Conservation (phyloP, 1,139 yeast genomes). For the Eremothecium coryli region DNA sequence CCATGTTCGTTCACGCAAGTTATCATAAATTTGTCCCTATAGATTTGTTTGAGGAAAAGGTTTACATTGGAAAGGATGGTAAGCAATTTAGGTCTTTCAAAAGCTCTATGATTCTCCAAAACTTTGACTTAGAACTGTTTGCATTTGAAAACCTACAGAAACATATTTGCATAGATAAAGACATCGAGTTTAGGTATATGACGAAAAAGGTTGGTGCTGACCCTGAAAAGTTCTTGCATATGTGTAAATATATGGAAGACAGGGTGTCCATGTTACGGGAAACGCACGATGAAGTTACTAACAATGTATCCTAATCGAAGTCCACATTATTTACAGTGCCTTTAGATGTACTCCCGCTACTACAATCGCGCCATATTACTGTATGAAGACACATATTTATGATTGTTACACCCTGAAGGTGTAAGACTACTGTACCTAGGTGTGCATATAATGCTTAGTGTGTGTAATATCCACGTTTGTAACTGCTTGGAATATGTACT, state of each 20-base stretch:
- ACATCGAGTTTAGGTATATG: constrained; percentile 13
- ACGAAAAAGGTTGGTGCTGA: constrained; percentile 7
- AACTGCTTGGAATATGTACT: too few species aligned
- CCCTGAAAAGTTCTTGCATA: constrained; percentile 11
- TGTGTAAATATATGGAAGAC: constrained; percentile 17
- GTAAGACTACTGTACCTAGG: too few species aligned
- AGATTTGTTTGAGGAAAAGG: constrained; percentile 36
- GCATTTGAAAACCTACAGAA: constrained; percentile 12
- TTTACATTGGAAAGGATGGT: constrained; percentile 38
- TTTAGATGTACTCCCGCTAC: too few species aligned
- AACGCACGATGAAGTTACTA: constrained; percentile 12
- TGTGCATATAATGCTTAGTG: too few species aligned
- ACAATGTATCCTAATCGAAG: too few species aligned
- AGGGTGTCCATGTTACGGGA: constrained; percentile 14
- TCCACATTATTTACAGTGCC: too few species aligned
- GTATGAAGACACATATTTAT: too few species aligned
- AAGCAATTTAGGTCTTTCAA: constrained; percentile 19
- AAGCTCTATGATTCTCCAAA: constrained; percentile 3
- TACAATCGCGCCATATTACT: too few species aligned
- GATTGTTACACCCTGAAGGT: too few species aligned
- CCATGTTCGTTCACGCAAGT: constrained; percentile 52
- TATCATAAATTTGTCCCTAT: constrained; percentile 58
- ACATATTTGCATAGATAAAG: constrained; percentile 12
- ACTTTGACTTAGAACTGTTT: constrained; percentile 20
- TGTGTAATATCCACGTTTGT: too few species aligned